Evolutionary conservation across 805 yeast genomes (phyloP), one percentile per base, ranked within the genome.

Genomic region (Cyberlindnera maclurae): DNA sequence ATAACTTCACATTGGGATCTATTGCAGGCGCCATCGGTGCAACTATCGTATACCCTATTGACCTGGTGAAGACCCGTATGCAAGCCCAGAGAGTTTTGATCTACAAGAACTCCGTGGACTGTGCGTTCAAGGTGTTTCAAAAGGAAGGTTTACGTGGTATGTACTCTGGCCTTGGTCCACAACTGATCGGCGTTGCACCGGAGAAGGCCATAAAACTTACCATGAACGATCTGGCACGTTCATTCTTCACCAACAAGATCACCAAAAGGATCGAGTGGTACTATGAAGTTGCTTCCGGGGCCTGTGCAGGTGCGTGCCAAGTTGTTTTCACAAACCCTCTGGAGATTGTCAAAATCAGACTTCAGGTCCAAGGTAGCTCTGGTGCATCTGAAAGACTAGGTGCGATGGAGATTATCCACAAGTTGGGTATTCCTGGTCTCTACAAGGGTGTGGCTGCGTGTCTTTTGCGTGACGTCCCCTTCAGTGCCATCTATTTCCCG

Each of bases 1-100:
- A 89, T 63, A 87, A 94, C 42, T 90, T 90, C 62, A 65, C 83
- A 24, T 68, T 90, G 42, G 98, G 98, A 13, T 87, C 97, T 4
- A 72, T 89, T 36, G 97, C 98, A 26, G 98, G 98, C 42, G 93
- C 96, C 51, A 79, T 90, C 62, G 98, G 98, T 45, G 97, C 98
- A n/a, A 86, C 96, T 5, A 85, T 83, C 12, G 98, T 90, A 32
- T 90, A 90, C 60, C 98, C 98, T 26, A 93, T 93, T 49, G 98
- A 90, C 64, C 70, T 93, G 59, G 88, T 90, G 47, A 90, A 90
- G 65, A 90, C 98, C 5, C 77, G 97, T 61, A 87, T 90, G 95
- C 98, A 90, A 65, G 95, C 95, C 44, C 97, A 90, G 66, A 76
- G 87, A 48, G 76, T 75, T 36, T 64, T 80, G 1, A 65, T 78